These are phyloP conservation scores for Huntiella omanensis DNA, from an alignment of 2,329 filamentous ascomycete species.

Conservation along the genomic window DNA sequence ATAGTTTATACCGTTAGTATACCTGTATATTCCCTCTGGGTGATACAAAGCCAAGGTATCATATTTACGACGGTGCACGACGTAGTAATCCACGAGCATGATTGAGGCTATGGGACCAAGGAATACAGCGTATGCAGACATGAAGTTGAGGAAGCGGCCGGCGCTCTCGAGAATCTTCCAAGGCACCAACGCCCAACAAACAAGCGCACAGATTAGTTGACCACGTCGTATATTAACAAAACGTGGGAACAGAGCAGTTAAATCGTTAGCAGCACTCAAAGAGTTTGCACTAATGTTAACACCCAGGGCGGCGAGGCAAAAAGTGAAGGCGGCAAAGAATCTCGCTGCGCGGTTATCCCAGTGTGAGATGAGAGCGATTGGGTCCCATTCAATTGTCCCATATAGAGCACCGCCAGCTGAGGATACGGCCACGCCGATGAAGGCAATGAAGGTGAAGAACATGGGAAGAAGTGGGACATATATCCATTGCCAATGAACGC, in stretches of 20 bases:
- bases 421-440: constrained; percentile 25
- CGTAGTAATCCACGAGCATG: constrained; percentile 20
- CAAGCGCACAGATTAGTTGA: constrained; percentile 8
- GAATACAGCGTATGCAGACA: constrained; percentile 16
- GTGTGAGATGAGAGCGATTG: constrained; percentile 23
- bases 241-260: constrained; percentile 10
- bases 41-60: constrained; percentile 21
- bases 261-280: constrained; percentile 11
- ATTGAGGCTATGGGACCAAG: constrained; percentile 16
- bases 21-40: constrained; percentile 24
- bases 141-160: constrained; percentile 14
- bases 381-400: constrained; percentile 25
- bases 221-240: constrained; percentile 11
- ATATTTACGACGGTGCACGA: constrained; percentile 17
- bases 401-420: constrained; percentile 22
- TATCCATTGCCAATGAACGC: constrained; percentile 7
- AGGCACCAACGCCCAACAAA: constrained; percentile 11
- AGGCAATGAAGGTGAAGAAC: constrained; percentile 23
- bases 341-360: constrained; percentile 26
- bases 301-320: constrained; percentile 26
- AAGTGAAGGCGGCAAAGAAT: constrained; percentile 28
- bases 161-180: constrained; percentile 16
- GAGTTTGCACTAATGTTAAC: constrained; percentile 12
- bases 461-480: constrained; percentile 18
- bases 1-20: constrained; percentile 21